Evolutionary conservation across 2,329 filamentous ascomycete species (phyloP).

Genomic region (Gremmenia infestans): DNA sequence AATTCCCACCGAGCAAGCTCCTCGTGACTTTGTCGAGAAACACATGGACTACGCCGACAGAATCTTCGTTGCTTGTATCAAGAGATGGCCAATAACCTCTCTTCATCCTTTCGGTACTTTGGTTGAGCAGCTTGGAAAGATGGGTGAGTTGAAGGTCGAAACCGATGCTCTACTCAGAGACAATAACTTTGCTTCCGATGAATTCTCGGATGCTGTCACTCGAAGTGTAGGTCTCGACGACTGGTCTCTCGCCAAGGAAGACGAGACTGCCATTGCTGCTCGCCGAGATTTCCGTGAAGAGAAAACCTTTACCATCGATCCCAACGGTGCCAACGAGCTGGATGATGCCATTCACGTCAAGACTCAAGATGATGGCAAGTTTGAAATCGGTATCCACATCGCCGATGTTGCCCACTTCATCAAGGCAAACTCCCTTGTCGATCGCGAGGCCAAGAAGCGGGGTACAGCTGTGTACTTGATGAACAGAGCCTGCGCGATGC

Average conservation of each 20-base stretch:
- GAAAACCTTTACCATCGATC: conserved; percentile 86
- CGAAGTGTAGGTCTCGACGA: conserved; percentile 90
- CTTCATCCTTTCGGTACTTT: conserved; percentile 97
- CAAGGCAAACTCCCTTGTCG: conserved; percentile 90
- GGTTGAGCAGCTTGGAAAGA: conserved; percentile 92
- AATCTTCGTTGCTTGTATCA: conserved; percentile 98
- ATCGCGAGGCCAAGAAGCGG: conserved; percentile 96
- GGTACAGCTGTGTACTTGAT: conserved; percentile 93
- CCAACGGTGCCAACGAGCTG: conserved; percentile 80
- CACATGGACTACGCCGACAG: conserved; percentile 96
- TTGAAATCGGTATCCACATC: conserved; percentile 94
- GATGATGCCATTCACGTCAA: conserved; percentile 94
- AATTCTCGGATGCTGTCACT: conserved; percentile 93
- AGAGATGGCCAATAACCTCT: conserved; percentile 99
- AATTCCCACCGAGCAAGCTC: conserved; percentile 96
- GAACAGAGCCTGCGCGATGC: conserved; percentile 77
- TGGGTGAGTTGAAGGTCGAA: conserved; percentile 96
- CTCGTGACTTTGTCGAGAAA: conserved; percentile 96
- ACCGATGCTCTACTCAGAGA: conserved; percentile 94
- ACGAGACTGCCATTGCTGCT: conserved; percentile 64
- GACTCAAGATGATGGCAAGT: conserved; percentile 72
- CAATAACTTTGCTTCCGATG: conserved; percentile 97
- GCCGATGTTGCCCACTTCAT: conserved; percentile 95
- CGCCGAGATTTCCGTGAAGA: conserved; percentile 89
- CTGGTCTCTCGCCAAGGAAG: conserved; percentile 82